Evolutionary conservation across 2,329 filamentous ascomycete species (phyloP), one percentile per base, ranked within the genome.

Genomic region (Epichloe uncinata): DNA sequence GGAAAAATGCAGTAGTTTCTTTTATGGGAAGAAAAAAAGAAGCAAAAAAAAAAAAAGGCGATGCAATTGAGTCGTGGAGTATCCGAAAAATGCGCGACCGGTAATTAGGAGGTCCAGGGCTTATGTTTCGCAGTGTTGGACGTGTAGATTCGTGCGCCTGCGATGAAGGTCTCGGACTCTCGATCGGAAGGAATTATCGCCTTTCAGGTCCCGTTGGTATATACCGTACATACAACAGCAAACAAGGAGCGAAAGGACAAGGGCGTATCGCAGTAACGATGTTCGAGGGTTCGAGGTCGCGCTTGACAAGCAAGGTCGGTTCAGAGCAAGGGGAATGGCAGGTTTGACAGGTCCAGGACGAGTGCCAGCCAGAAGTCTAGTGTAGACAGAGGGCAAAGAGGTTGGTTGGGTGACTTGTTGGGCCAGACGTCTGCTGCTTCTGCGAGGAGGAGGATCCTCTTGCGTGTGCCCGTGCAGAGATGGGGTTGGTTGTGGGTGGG

Each of bases 361-460:
- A 47, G 49, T 30, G 45, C 38, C 16, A 40, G 40, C 18, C 40
- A 34, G 7, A 26, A 26, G 34, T 42, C 30, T 34, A 16, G 43
- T 35, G 38, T 38, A 9, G 49, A 36, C 40, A 13, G 22, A 46
- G 34, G 42, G 44, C 44, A 40, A 41, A 43, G 30, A 35, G 20
- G 51, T 47, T 45, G 20, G 51, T 45, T 42, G 44, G 47, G 33
- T 26, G 38, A 42, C 38, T 22, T 33, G 34, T 33, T 5, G 41
- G 47, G 43, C n/a, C 35, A 45, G 40, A 45, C 45, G 33, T 48
- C 50, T 50, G 50, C 50, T 50, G 50, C 48, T 48, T 47, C 48
- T 50, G 51, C 51, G 26, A 26, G 26, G 51, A 48, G 48, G 41
- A 52, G 36, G 47, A 45, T 46, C 47, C 50, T 8, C 41, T 50